Evolutionary conservation across 371 early-diverging fungal genomes (phyloP).

Genomic region (Zopfochytrium polystomum): DNA sequence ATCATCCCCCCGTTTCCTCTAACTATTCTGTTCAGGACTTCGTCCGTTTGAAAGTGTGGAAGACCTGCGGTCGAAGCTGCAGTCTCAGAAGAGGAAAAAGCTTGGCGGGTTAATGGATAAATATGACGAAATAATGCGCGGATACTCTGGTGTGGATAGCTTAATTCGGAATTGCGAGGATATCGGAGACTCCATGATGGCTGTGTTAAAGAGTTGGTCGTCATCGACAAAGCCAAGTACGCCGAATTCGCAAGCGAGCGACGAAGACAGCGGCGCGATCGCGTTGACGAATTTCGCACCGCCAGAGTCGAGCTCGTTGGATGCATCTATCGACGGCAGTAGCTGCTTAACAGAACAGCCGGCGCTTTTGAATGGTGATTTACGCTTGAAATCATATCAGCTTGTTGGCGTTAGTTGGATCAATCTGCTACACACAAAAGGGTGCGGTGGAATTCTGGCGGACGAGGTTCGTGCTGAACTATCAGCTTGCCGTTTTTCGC

Average conservation of each 20-base stretch:
- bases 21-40: conserved; percentile 4
- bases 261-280: conserved; percentile 29
- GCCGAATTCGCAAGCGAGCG: conserved; percentile 17
- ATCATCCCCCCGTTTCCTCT: not conserved
- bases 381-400: conserved; percentile 85
- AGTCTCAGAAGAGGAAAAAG: conserved; percentile 36
- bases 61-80: conserved; percentile 51
- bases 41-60: conserved; percentile 56
- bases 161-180: conserved; percentile 64
- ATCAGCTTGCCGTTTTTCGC: not conserved
- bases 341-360: conserved; percentile 57
- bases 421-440: conserved; percentile 70
- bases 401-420: conserved; percentile 94
- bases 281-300: not conserved
- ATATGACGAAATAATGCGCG: conserved; percentile 64
- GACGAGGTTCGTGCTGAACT: conserved; percentile 59
- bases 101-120: conserved; percentile 51
- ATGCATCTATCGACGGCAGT: too few species aligned
- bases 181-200: conserved; percentile 52
- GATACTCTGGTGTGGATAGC: conserved; percentile 68
- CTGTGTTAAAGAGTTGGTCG: conserved; percentile 57
- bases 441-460: conserved; percentile 82
- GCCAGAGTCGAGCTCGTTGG: not conserved
- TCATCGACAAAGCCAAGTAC: too few species aligned
- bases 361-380: conserved; percentile 46